Percentiles rank a stretch among this genome's conserved stretches.
These are phyloP conservation scores for Phytophthora macrochlamydospora DNA, from an alignment of 352 stramenopile genomes.

Conservation along the genomic window DNA sequence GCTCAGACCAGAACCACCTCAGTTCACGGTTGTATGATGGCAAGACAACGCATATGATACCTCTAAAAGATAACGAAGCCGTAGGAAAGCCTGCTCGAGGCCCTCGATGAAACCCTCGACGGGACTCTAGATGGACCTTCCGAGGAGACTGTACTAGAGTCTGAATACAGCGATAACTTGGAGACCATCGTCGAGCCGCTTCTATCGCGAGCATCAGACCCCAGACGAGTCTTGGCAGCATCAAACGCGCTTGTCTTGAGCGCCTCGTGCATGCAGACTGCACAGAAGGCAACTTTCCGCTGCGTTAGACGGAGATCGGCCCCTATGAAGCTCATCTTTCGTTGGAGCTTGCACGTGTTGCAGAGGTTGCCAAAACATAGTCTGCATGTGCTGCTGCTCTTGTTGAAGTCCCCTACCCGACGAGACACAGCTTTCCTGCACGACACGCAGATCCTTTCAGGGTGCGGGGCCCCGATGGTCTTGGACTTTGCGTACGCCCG, in stretches of 20 bases:
- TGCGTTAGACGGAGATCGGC: slow-evolving; percentile 18
- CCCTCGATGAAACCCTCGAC: too few species aligned
- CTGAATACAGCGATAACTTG: slow-evolving; percentile 14
- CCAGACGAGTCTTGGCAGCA: slow-evolving; percentile 16
- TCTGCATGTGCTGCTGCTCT: slow-evolving; percentile 15
- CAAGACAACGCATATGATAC: background rate
- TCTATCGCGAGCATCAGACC: slow-evolving; percentile 1
- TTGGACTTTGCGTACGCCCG: slow-evolving; percentile 20
- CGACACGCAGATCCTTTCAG: slow-evolving; percentile 24
- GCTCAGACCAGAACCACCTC: too few species aligned
- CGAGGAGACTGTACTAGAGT: slow-evolving; percentile 21
- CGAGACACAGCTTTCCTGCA: slow-evolving; percentile 18
- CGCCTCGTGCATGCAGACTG: slow-evolving; percentile 23
- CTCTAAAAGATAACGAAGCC: slow-evolving; percentile 28
- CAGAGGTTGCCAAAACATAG: slow-evolving; percentile 28
- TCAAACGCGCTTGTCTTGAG: slow-evolving; percentile 8
- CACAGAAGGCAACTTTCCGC: slow-evolving; percentile 34
- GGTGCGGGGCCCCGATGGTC: slow-evolving; percentile 14
- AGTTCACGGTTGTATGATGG: background rate
- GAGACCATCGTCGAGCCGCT: slow-evolving; percentile 7
- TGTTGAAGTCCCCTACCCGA: slow-evolving; percentile 16
- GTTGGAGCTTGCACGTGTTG: slow-evolving; percentile 20
- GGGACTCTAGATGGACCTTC: too few species aligned
- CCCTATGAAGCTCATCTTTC: slow-evolving; percentile 28
- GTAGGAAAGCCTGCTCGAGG: slow-evolving; percentile 12